Percentiles rank a stretch among this genome's conserved stretches.
Evolutionary conservation across 2,329 filamentous ascomycete species (phyloP).

Genomic region (Alternaria angustiovoidea): DNA sequence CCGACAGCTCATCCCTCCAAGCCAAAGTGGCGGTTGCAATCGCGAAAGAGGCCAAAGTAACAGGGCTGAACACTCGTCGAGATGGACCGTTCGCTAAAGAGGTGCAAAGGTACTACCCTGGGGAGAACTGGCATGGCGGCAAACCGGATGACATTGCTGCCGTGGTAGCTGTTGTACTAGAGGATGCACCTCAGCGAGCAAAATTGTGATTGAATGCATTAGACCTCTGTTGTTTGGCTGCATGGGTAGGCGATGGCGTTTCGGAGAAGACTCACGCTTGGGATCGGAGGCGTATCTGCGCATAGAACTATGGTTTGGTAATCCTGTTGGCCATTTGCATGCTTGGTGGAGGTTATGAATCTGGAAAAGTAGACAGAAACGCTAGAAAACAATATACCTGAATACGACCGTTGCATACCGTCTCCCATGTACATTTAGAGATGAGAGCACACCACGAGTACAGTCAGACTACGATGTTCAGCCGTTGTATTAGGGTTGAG

Average conservation of each 20-base stretch:
- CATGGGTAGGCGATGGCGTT: constrained; percentile 41
- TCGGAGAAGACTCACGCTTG: constrained; percentile 15
- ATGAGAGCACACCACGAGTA: not conserved
- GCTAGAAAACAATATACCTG: not conserved
- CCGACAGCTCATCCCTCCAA: constrained; percentile 69
- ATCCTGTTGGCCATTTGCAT: constrained; percentile 4
- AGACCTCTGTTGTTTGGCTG: constrained; percentile 29
- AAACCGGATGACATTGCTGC: constrained; percentile 97
- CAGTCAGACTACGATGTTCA: not conserved
- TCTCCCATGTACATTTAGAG: not conserved
- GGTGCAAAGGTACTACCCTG: constrained; percentile 85
- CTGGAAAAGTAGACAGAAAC: not conserved
- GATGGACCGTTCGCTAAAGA: constrained; percentile 96
- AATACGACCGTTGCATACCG: not conserved
- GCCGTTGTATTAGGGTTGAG: not conserved
- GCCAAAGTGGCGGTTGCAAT: constrained; percentile 81
- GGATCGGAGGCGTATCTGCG: constrained; percentile 21
- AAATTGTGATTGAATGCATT: constrained; percentile 27
- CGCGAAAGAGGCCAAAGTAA: constrained; percentile 81
- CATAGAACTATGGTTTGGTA: constrained; percentile 14
- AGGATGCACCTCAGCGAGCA: constrained; percentile 26
- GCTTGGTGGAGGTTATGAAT: constrained; percentile 2
- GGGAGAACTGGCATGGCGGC: constrained; percentile 87
- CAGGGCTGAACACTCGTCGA: constrained; percentile 79
- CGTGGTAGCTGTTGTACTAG: constrained; percentile 66